Evolutionary conservation across 371 early-diverging fungal genomes (phyloP).

Genomic region (Fennellomyces sp.): DNA sequence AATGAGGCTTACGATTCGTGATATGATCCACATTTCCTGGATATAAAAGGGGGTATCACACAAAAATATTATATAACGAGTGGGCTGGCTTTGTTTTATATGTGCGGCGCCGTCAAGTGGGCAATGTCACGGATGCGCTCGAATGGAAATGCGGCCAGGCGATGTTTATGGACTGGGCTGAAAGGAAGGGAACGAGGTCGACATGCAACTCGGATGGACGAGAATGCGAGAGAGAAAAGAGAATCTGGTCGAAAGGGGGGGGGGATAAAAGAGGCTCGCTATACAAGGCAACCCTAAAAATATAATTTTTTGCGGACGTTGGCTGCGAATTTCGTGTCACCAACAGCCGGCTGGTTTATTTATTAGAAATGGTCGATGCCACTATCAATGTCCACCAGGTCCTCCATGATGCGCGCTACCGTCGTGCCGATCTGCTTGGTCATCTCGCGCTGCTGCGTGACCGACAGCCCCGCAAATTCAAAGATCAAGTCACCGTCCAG

Average conservation of each 20-base stretch:
- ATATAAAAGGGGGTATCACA: slow-evolving; percentile 7
- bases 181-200: too few relatives aligned
- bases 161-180: too few relatives aligned
- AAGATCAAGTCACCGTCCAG: slow-evolving; percentile 89
- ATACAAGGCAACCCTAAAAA: too few relatives aligned
- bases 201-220: too few relatives aligned
- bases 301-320: too few relatives aligned
- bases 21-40: slow-evolving; percentile 38
- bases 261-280: too few relatives aligned
- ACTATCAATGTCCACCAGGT: slow-evolving; percentile 71
- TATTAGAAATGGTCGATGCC: slow-evolving; percentile 78
- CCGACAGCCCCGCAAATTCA: slow-evolving; percentile 70
- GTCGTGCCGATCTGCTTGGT: slow-evolving; percentile 90
- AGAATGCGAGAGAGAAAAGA: too few relatives aligned
- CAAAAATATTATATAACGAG: not conserved
- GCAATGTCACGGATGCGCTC: too few relatives aligned
- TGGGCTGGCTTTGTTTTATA: not conserved
- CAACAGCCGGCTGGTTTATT: too few relatives aligned
- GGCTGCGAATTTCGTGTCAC: too few relatives aligned
- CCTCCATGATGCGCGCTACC: slow-evolving; percentile 81
- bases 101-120: not conserved
- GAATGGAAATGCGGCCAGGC: too few relatives aligned
- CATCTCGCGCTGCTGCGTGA: slow-evolving; percentile 77
- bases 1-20: slow-evolving; percentile 41
- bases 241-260: too few relatives aligned